These are phyloP conservation scores for Sphaerulina musiva DNA, from an alignment of 2,329 filamentous ascomycete genomes.

Conservation along the genomic window DNA sequence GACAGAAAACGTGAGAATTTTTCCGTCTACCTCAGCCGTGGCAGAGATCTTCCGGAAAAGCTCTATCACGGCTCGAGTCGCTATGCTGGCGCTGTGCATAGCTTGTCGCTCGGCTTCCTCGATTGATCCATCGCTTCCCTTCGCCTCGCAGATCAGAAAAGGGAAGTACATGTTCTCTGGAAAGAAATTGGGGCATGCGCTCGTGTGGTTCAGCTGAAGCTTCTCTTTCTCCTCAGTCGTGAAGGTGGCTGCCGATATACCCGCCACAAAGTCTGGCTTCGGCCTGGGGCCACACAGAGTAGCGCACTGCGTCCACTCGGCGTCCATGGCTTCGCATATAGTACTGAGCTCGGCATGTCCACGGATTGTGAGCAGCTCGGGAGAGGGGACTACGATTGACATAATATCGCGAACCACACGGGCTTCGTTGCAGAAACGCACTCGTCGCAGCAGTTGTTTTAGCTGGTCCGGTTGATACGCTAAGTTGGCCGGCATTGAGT, in stretches of 20 bases:
- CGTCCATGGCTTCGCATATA: slow-evolving; percentile 8
- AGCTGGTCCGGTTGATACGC: background rate
- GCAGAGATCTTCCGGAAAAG: slow-evolving; percentile 9
- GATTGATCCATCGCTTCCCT: slow-evolving; percentile 10
- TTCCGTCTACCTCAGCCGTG: slow-evolving; percentile 6
- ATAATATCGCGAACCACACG: slow-evolving; percentile 4
- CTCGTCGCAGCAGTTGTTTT: background rate
- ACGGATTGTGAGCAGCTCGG: slow-evolving; percentile 5
- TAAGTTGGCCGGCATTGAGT: background rate
- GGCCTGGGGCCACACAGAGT: slow-evolving; percentile 10
- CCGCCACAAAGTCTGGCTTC: slow-evolving; percentile 15
- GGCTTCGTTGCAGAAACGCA: background rate
- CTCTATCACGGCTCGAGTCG: slow-evolving; percentile 14
- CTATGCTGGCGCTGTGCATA: slow-evolving; percentile 20
- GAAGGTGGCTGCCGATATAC: slow-evolving; percentile 10
- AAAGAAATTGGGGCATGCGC: slow-evolving; percentile 9
- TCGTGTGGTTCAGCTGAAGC: slow-evolving; percentile 8
- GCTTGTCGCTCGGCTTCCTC: slow-evolving; percentile 18
- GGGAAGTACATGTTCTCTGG: slow-evolving; percentile 15
- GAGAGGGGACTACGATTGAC: slow-evolving; percentile 4
- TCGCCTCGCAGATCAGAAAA: slow-evolving; percentile 18
- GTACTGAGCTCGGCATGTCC: background rate
- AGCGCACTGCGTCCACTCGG: slow-evolving; percentile 14
- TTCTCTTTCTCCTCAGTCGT: slow-evolving; percentile 12
- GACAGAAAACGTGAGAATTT: slow-evolving; percentile 13